A percentile compares a stretch with the other conserved stretches of the same genome.
Conservation (phyloP, 495 filamentous ascomycete genomes). For the Penicillium antarcticum region DNA sequence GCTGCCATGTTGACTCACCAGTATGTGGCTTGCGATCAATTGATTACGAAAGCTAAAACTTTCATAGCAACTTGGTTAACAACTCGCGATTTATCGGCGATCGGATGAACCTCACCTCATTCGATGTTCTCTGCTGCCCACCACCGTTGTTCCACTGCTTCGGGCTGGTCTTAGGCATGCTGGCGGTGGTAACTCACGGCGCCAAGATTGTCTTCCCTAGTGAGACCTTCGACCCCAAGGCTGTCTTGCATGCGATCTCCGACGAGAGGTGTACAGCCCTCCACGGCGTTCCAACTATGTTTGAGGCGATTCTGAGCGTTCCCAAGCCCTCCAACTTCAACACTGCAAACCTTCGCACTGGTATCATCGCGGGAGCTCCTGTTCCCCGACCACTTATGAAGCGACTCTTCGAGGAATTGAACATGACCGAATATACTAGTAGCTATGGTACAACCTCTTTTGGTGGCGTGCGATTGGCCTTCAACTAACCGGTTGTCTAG, state of each 20-base stretch:
- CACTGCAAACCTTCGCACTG: slow-evolving; percentile 53
- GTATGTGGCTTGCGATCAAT: slow-evolving; percentile 31
- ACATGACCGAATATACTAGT: slow-evolving; percentile 66
- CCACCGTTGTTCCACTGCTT: slow-evolving; percentile 75
- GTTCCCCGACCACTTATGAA: slow-evolving; percentile 65
- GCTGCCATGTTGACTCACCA: slow-evolving; percentile 73
- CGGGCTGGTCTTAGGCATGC: slow-evolving; percentile 66
- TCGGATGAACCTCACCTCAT: slow-evolving; percentile 60
- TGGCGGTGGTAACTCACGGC: slow-evolving; percentile 64
- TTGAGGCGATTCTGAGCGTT: slow-evolving; percentile 59
- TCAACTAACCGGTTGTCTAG: slow-evolving; percentile 9
- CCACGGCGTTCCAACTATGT: slow-evolving; percentile 73
- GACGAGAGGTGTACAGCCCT: slow-evolving; percentile 65
- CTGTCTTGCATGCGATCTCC: slow-evolving; percentile 56
- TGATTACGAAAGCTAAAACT: not conserved
- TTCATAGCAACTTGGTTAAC: slow-evolving; percentile 60
- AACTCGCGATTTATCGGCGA: slow-evolving; percentile 68
- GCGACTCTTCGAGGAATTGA: slow-evolving; percentile 53
- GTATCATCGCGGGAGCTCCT: slow-evolving; percentile 66
- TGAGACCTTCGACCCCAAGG: slow-evolving; percentile 59
- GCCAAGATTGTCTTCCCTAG: slow-evolving; percentile 63
- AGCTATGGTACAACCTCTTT: slow-evolving; percentile 48
- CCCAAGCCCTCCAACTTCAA: slow-evolving; percentile 47
- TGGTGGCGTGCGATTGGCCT: too few species aligned
- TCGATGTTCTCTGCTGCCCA: slow-evolving; percentile 65